Conservation (phyloP, 2,329 filamentous ascomycete species). For the Septoria petroselini region DNA sequence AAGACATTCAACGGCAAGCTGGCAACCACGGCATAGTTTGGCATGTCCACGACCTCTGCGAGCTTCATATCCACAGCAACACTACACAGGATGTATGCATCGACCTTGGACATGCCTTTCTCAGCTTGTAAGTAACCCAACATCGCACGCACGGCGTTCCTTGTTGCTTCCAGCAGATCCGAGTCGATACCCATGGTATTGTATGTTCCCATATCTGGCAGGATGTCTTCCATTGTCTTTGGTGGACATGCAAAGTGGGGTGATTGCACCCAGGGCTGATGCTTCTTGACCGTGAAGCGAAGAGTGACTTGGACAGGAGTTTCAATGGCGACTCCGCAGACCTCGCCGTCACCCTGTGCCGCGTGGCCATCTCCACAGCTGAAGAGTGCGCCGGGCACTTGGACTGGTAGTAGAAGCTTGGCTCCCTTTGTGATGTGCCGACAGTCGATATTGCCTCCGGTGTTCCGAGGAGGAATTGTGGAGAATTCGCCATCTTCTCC, state of each 20-base stretch:
- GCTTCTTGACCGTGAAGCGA: constrained; percentile 20
- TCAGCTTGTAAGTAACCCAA: constrained; percentile 18
- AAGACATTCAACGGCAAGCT: constrained; percentile 24
- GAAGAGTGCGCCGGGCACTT: constrained; percentile 20
- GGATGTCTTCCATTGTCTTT: constrained; percentile 1
- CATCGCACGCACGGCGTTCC: constrained; percentile 26
- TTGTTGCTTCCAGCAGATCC: constrained; percentile 20
- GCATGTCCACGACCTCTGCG: constrained; percentile 26
- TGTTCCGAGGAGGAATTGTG: constrained; percentile 22
- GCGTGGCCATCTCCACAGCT: constrained; percentile 28
- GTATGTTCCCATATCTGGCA: constrained; percentile 22
- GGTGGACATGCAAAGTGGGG: constrained; percentile 22
- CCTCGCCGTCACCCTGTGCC: constrained; percentile 26
- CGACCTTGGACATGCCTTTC: constrained; percentile 15
- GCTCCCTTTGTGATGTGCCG: constrained; percentile 24
- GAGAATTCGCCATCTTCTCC: constrained; percentile 17
- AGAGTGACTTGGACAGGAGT: constrained; percentile 21
- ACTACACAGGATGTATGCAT: constrained; percentile 28
- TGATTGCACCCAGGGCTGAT: constrained; percentile 17
- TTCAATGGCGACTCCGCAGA: constrained; percentile 25
- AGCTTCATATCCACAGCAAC: constrained; percentile 23
- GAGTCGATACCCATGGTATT: constrained; percentile 25
- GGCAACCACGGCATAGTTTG: constrained; percentile 24
- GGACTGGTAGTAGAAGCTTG: constrained; percentile 20
- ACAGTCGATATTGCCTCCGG: constrained; percentile 27